Evolutionary conservation across 768 basidiomycete genomes (phyloP).

Genomic region (Lentinula guzmanii): DNA sequence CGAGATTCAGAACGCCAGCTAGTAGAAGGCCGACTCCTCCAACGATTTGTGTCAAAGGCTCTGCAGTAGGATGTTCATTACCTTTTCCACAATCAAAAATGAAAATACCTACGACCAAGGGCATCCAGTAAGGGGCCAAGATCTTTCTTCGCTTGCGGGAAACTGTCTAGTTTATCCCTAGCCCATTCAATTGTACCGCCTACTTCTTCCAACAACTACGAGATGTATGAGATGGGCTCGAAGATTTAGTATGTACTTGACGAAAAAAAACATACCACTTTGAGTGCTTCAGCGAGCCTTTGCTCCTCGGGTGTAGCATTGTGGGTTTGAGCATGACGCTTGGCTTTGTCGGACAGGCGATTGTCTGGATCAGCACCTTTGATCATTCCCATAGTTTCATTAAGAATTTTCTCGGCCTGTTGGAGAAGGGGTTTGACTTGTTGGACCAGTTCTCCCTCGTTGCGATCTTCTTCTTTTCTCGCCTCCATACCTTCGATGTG

Average conservation of each 20-base stretch:
- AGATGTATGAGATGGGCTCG: not conserved
- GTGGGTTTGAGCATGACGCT: conserved; percentile 27
- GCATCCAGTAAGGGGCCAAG: conserved; percentile 31
- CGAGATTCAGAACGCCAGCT: conserved; percentile 27
- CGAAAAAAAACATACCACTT: conserved; percentile 20
- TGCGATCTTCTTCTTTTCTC: conserved; percentile 27
- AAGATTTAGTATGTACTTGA: not conserved
- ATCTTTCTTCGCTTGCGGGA: conserved; percentile 32
- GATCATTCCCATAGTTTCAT: conserved; percentile 30
- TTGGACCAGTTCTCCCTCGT: conserved; percentile 27
- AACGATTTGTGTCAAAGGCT: conserved; percentile 31
- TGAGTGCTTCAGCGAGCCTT: conserved; percentile 30
- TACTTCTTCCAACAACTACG: conserved; percentile 28
- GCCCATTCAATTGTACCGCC: conserved; percentile 34
- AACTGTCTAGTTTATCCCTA: conserved; percentile 26
- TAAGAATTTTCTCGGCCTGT: conserved; percentile 30
- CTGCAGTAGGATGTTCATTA: conserved; percentile 7
- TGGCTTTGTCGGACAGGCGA: conserved; percentile 25
- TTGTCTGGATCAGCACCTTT: conserved; percentile 31
- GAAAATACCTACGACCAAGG: conserved; percentile 23
- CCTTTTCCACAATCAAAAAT: not conserved
- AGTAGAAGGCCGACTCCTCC: conserved; percentile 30
- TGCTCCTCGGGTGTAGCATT: conserved; percentile 31
- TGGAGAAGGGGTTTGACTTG: conserved; percentile 29
- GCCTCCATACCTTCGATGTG: conserved; percentile 29